Base-by-base conservation (phyloP, 176 grass and related monocot species). In the Lolium multiflorum region DNA sequence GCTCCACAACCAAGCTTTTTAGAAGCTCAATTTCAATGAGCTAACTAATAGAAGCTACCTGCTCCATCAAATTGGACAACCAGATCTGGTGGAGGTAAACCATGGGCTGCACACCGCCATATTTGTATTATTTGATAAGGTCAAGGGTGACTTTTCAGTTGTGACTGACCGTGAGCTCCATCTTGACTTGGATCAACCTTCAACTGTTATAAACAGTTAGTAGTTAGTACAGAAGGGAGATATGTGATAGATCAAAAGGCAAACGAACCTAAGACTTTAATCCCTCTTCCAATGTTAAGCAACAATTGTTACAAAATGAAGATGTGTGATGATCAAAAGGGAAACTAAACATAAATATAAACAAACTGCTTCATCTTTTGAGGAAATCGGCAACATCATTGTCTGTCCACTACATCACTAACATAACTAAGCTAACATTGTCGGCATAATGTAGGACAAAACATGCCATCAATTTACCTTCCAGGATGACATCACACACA, bases 41-140 rank as follows among this genome's bases (percentile, higher is more conserved):
- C 4, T 66, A 51, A 12, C 17, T 46, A 85, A 59, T 48, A 52
- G 39, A 67, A 85, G n/a, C 26, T 76, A 95, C 96, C 88, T 96
- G 97, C 60, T 99, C 94, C 97, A 99, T 99, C 55, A 99, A 82
- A 87, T 96, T 99, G 90, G 10, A 99, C 94, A 65, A 92, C 94
- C 46, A 96, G 88, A 54, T 94, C 97, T 0, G 97, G 97, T 21
- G 92, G 92, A 54, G 94, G 97, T 50, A 99, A 74, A 93, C 87
- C 97, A 77, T 99, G 97, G 11, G 87, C 88, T 99, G 97, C 44
- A 99, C 97, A 46, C 97, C 97, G 60, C 97, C 97, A 52, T n/a
- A n/a, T n/a, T 39, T 39, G 38, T 39, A 39, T 39, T 37, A 0
- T 77, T 76, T 76, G 85, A 67, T 51, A 64, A 61, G 37, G 70